Evolutionary conservation across 371 early-diverging fungal genomes (phyloP).

Genomic region (Conidiobolus incongruus): DNA sequence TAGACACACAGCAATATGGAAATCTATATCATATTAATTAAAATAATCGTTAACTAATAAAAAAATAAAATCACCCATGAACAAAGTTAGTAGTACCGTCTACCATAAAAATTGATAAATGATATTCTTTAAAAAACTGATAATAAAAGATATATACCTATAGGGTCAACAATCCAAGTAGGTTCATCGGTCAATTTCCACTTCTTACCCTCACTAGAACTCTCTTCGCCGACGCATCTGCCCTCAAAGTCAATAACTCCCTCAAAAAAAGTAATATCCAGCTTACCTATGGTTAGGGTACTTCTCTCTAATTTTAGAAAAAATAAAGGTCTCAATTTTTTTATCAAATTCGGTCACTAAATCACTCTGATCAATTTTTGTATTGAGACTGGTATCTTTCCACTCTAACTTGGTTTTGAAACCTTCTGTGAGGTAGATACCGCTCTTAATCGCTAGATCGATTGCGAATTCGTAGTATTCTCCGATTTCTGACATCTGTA

Average conservation of each 20-base stretch:
- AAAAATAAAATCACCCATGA: constrained; percentile 23
- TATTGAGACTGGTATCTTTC: constrained; percentile 6
- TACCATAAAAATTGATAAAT: too few species aligned
- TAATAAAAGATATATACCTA: constrained; percentile 19
- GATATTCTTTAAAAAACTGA: too few species aligned
- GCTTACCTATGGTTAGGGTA: constrained; percentile 40
- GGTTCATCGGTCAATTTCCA: constrained; percentile 40
- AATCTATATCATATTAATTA: constrained; percentile 31
- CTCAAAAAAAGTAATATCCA: background rate
- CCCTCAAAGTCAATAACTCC: background rate
- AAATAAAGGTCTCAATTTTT: constrained; percentile 48
- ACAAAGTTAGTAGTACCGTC: constrained; percentile 84
- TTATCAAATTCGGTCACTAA: constrained; percentile 69
- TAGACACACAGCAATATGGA: constrained; percentile 68
- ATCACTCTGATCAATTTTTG: constrained; percentile 49
- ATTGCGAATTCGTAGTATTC: too few species aligned
- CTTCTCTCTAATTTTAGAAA: constrained; percentile 21
- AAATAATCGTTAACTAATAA: background rate
- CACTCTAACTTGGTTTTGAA: too few species aligned
- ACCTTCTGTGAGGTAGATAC: too few species aligned
- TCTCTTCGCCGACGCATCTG: constrained; percentile 74
- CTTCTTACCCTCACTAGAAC: constrained; percentile 31
- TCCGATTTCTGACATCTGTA: too few species aligned
- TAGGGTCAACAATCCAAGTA: constrained; percentile 85
- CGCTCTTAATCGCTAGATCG: too few species aligned